phyloP scores from a whole-genome alignment of 768 basidiomycete species.

The Polyporus arcularius region DNA sequence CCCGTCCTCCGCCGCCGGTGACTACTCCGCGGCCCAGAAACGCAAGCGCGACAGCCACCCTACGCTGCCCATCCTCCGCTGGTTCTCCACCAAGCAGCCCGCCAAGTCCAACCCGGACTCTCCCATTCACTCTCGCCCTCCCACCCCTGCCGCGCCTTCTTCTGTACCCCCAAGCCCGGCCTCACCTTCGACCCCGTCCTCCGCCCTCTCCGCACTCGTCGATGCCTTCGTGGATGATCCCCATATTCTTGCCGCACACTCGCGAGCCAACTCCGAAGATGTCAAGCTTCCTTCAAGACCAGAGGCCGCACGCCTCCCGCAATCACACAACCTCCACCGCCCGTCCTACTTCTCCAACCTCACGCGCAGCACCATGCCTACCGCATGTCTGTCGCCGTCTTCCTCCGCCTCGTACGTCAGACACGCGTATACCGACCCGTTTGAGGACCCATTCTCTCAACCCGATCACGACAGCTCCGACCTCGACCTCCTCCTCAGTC shows the following conservation, averaged over 20 bases:
- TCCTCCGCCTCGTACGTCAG: conserved; percentile 25
- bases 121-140: conserved; percentile 18
- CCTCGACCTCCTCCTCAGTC: conserved; percentile 29
- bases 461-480: conserved; percentile 18
- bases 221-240: conserved; percentile 34
- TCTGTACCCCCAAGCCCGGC: conserved; percentile 10
- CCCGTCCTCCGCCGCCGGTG: conserved; percentile 1
- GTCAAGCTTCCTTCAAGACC: conserved; percentile 28
- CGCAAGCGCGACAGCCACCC: conserved; percentile 14
- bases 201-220: conserved; percentile 36
- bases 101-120: conserved; percentile 11
- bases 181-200: conserved; percentile 29
- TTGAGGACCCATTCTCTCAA: conserved; percentile 24
- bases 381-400: conserved; percentile 53
- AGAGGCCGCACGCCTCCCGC: conserved; percentile 26
- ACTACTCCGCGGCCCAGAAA: conserved; percentile 11
- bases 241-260: conserved; percentile 20
- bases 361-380: conserved; percentile 65
- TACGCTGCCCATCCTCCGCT: conserved; percentile 42
- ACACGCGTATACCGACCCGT: conserved; percentile 24
- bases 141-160: conserved; percentile 17
- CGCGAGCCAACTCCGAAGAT: conserved; percentile 7
- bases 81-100: conserved; percentile 41
- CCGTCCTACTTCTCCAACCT: conserved; percentile 39
- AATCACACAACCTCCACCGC: conserved; percentile 17